phyloP scores from a whole-genome alignment of 371 early-diverging fungal genomes.

The Dichotomocladium elegans region DNA sequence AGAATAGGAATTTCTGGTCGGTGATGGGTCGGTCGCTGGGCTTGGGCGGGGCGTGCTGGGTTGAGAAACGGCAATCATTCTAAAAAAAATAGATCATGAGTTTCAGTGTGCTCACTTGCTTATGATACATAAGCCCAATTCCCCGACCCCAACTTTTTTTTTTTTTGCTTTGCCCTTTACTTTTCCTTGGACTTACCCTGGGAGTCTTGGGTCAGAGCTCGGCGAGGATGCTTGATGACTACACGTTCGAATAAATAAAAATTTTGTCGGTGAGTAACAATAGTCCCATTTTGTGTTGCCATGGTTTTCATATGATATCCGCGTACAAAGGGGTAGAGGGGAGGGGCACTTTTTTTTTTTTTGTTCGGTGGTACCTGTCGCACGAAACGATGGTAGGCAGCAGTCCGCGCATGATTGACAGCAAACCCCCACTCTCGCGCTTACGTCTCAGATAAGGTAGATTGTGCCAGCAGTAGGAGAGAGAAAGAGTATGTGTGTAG shows the following conservation, averaged over 20 bases:
- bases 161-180: not conserved
- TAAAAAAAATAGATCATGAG: slow-evolving; percentile 6
- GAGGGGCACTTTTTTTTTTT: not conserved
- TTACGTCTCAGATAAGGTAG: too few species aligned
- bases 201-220: slow-evolving; percentile 35
- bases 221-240: slow-evolving; percentile 25
- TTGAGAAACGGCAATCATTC: slow-evolving; percentile 44
- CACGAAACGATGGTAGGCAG: slow-evolving; percentile 9
- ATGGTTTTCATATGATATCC: slow-evolving; percentile 11
- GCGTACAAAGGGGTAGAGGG: not conserved
- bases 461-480: too few species aligned
- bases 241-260: slow-evolving; percentile 1
- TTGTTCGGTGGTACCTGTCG: slow-evolving; percentile 4
- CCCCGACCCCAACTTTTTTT: too few species aligned
- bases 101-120: too few species aligned
- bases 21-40: slow-evolving; percentile 13
- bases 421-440: too few species aligned
- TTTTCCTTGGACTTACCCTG: slow-evolving; percentile 31
- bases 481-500: too few species aligned
- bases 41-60: slow-evolving; percentile 47
- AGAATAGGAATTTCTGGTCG: slow-evolving; percentile 18
- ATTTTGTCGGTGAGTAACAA: slow-evolving; percentile 1
- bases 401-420: slow-evolving; percentile 24
- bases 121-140: too few species aligned
- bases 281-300: slow-evolving; percentile 3